Percentiles rank a stretch among this genome's conserved stretches.
phyloP scores from a whole-genome alignment of 202 grass and related monocot genomes.

The Hordeum pubiflorum region DNA sequence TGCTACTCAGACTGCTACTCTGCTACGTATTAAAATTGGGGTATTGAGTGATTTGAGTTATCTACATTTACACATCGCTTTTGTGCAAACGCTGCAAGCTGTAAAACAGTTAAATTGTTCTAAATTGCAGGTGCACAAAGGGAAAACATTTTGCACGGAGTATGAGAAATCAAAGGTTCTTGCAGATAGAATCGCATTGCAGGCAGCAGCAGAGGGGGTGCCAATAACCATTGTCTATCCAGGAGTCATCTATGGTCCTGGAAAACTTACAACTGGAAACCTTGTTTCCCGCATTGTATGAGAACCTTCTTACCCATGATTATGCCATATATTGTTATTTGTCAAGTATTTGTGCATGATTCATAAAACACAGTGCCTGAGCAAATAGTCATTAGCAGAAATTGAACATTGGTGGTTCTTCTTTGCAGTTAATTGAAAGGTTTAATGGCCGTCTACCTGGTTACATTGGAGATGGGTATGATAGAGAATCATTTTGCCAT shows the following conservation, averaged over 20 bases:
- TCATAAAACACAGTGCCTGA: neutral
- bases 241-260: conserved; percentile 81
- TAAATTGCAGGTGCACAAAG: conserved; percentile 57
- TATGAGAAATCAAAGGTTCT: conserved; percentile 91
- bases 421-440: conserved; percentile 75
- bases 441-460: conserved; percentile 88
- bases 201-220: conserved; percentile 62
- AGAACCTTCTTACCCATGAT: neutral
- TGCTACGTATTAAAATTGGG: neutral
- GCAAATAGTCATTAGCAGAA: conserved; percentile 16
- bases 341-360: conserved; percentile 12
- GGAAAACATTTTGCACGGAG: conserved; percentile 79
- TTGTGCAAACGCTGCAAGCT: neutral
- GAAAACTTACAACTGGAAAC: conserved; percentile 85
- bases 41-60: neutral
- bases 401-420: conserved; percentile 13
- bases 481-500: conserved; percentile 67
- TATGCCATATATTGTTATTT: neutral
- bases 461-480: conserved; percentile 74
- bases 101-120: neutral
- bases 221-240: conserved; percentile 77
- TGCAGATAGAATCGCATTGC: conserved; percentile 67
- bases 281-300: conserved; percentile 72
- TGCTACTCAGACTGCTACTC: neutral
- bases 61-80: neutral